These are phyloP conservation scores for Raphanus sativus DNA, from an alignment of 345 rosid genomes.

Conservation along the genomic window DNA sequence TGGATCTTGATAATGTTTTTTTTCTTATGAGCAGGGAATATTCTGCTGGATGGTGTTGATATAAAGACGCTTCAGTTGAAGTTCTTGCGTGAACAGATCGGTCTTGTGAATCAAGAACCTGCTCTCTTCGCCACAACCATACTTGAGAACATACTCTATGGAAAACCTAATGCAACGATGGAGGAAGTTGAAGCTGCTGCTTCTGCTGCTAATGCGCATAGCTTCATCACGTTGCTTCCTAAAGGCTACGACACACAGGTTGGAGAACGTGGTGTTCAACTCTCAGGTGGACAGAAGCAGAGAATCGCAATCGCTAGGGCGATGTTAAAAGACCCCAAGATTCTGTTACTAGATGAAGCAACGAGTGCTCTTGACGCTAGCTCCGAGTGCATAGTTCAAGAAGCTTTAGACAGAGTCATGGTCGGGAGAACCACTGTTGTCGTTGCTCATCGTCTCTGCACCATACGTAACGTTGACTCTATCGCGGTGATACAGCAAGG, in stretches of 20 bases:
- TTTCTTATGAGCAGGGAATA: slow-evolving; percentile 62
- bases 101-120: slow-evolving; percentile 98
- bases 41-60: slow-evolving; percentile 85
- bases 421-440: slow-evolving; percentile 96
- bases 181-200: slow-evolving; percentile 95
- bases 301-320: slow-evolving; percentile 98
- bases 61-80: slow-evolving; percentile 80
- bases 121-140: slow-evolving; percentile 96
- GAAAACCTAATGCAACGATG: slow-evolving; percentile 85
- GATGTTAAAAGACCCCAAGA: slow-evolving; percentile 90
- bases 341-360: slow-evolving; percentile 96
- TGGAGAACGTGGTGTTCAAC: slow-evolving; percentile 97
- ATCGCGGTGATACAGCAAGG: slow-evolving; percentile 98
- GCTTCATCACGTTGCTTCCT: slow-evolving; percentile 90
- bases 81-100: slow-evolving; percentile 91
- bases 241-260: slow-evolving; percentile 97
- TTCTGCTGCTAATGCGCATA: slow-evolving; percentile 90
- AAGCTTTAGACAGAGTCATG: slow-evolving; percentile 95
- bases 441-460: slow-evolving; percentile 96
- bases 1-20: slow-evolving; percentile 14
- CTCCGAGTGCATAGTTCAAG: slow-evolving; percentile 98
- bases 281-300: slow-evolving; percentile 98
- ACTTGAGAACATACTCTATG: slow-evolving; percentile 88
- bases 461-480: slow-evolving; percentile 88
- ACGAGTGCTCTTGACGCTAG: slow-evolving; percentile 98